Conservation (phyloP, 2,329 filamentous ascomycete genomes). For the Colletotrichum orbiculare region DNA sequence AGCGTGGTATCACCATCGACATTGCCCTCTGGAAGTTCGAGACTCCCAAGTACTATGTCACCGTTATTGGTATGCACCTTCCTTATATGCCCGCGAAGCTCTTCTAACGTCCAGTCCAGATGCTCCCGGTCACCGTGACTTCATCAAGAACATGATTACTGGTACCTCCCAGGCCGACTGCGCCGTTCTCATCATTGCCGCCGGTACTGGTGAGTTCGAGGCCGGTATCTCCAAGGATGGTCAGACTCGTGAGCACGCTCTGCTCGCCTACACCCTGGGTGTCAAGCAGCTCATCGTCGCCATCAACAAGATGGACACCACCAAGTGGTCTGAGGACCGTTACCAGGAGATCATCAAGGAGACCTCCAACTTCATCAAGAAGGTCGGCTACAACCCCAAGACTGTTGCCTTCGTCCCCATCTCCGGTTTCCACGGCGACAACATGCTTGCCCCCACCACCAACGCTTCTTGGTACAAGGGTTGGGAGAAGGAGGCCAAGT, state of each 20-base stretch:
- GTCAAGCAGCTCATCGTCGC: constrained; percentile 99
- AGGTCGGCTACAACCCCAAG: constrained; percentile 99
- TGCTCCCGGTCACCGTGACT: constrained; percentile 99
- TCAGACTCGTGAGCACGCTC: constrained; percentile 99
- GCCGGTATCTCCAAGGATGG: constrained; percentile 99
- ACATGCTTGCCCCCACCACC: constrained; percentile 91
- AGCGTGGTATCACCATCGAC: constrained; percentile 99
- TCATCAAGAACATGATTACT: constrained; percentile 99
- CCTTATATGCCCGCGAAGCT: background rate
- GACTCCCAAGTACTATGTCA: constrained; percentile 97
- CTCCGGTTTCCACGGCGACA: constrained; percentile 99
- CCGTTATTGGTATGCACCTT: constrained; percentile 85
- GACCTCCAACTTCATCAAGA: constrained; percentile 99
- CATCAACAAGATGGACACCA: constrained; percentile 99
- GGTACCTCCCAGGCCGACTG: constrained; percentile 99
- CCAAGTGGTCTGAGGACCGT: constrained; percentile 97
- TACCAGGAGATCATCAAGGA: constrained; percentile 99
- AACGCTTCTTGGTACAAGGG: constrained; percentile 99
- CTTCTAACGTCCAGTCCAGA: constrained; percentile 60
- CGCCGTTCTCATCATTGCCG: constrained; percentile 99
- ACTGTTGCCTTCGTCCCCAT: constrained; percentile 97
- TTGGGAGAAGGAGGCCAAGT: constrained; percentile 98
- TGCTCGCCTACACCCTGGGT: constrained; percentile 99
- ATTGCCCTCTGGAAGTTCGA: constrained; percentile 99
- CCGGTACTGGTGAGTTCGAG: constrained; percentile 99